These are phyloP conservation scores for Boletus patriciae DNA, from an alignment of 768 basidiomycete genomes.

Conservation along the genomic window DNA sequence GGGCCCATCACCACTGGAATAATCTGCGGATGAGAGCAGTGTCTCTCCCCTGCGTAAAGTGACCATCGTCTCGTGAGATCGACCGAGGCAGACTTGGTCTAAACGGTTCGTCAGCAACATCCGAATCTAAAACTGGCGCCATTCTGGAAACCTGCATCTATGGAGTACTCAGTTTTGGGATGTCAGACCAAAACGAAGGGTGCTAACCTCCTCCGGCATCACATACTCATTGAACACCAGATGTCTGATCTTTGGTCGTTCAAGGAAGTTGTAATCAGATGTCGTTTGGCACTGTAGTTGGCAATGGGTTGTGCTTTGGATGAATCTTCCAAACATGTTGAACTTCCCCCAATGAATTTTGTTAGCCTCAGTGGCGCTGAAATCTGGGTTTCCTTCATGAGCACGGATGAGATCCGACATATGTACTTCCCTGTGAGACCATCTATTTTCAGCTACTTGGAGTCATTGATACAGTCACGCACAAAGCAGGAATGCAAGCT, in stretches of 20 bases:
- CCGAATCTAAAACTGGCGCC: conserved; percentile 46
- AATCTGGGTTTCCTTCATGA: conserved; percentile 81
- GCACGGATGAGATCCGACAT: conserved; percentile 86
- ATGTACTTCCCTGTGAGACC: conserved; percentile 73
- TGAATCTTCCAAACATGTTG: conserved; percentile 86
- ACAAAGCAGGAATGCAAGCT: conserved; percentile 86
- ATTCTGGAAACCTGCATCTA: conserved; percentile 71
- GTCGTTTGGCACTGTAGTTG: conserved; percentile 68
- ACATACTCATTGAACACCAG: conserved; percentile 56
- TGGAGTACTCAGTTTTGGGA: conserved; percentile 1
- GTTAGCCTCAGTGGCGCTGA: conserved; percentile 57
- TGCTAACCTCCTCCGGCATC: conserved; percentile 69
- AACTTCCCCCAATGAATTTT: conserved; percentile 97
- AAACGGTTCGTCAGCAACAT: conserved; percentile 44
- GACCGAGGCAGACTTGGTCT: conserved; percentile 33
- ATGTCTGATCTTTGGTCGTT: conserved; percentile 52
- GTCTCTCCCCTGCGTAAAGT: conserved; percentile 38
- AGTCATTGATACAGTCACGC: conserved; percentile 27
- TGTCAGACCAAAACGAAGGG: background rate
- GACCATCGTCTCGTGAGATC: conserved; percentile 33
- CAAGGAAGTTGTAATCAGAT: conserved; percentile 62
- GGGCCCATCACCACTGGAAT: conserved; percentile 42
- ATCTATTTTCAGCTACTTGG: conserved; percentile 12
- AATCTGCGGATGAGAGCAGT: conserved; percentile 50
- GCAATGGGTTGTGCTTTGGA: conserved; percentile 73